These are phyloP conservation scores for Abrus pulchellus DNA, from an alignment of 306 rosid genomes.

Conservation along the genomic window DNA sequence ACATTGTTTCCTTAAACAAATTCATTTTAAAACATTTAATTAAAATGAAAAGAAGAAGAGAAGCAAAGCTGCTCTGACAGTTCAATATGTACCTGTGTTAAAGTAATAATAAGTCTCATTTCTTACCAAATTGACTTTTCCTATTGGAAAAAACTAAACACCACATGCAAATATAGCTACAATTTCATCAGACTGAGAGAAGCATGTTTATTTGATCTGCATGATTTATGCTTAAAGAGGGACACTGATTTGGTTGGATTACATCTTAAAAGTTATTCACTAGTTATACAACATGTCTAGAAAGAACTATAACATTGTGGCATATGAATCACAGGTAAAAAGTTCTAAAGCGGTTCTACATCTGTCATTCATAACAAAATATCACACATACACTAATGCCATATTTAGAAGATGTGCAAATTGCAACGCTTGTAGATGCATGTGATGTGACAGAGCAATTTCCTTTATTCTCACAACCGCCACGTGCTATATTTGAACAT, in stretches of 20 bases:
- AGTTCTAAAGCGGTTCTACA: background rate
- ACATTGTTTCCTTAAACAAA: background rate
- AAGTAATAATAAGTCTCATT: background rate
- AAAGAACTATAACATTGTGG: no score
- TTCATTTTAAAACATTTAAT: conserved; percentile 1
- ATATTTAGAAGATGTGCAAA: background rate
- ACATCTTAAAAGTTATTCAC: no score
- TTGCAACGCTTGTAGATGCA: background rate
- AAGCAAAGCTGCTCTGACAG: background rate
- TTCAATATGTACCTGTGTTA: background rate
- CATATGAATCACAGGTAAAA: background rate
- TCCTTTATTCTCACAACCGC: background rate
- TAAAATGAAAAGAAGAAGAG: background rate
- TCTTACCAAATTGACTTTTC: background rate
- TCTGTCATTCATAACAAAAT: background rate
- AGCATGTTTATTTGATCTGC: no score
- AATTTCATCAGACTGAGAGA: background rate
- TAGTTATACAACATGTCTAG: background rate
- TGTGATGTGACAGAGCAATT: background rate
- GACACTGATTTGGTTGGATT: no score
- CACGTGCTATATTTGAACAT: background rate
- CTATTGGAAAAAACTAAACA: background rate
- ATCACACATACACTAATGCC: background rate
- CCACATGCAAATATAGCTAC: background rate
- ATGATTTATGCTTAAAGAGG: no score